Evolutionary conservation across 2,329 filamentous ascomycete species (phyloP).

Genomic region (Pseudogymnoascus sp.): DNA sequence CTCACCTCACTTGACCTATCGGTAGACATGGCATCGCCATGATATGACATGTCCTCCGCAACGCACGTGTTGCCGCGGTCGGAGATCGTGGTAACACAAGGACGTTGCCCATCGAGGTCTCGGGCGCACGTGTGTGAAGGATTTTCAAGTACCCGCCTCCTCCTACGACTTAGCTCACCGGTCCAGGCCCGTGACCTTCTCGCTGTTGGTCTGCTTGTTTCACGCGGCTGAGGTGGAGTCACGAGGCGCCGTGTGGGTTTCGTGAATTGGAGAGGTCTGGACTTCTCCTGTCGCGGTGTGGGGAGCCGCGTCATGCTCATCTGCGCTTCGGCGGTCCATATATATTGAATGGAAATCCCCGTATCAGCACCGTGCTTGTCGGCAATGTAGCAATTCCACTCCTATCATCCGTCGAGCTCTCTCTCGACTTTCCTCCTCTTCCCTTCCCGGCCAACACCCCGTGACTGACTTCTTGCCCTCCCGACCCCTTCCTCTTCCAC

Average conservation of each 20-base stretch:
- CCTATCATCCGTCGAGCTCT: neutral
- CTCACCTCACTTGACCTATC: neutral
- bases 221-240: neutral
- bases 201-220: neutral
- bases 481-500: neutral
- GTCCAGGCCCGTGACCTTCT: neutral
- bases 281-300: neutral
- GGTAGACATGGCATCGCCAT: neutral
- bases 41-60: neutral
- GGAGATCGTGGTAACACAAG: neutral
- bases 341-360: neutral
- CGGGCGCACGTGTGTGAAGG: neutral
- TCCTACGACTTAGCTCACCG: neutral
- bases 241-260: neutral
- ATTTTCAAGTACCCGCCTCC: neutral
- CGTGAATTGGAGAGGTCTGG: neutral
- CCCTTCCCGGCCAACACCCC: neutral
- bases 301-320: neutral
- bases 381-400: neutral
- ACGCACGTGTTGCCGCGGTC: neutral
- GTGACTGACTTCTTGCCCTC: neutral
- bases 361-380: neutral
- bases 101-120: neutral
- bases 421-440: slow-evolving; percentile 2
- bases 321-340: neutral